Conservation (phyloP, 768 basidiomycete genomes). For the Neoboletus subvelutipes region DNA sequence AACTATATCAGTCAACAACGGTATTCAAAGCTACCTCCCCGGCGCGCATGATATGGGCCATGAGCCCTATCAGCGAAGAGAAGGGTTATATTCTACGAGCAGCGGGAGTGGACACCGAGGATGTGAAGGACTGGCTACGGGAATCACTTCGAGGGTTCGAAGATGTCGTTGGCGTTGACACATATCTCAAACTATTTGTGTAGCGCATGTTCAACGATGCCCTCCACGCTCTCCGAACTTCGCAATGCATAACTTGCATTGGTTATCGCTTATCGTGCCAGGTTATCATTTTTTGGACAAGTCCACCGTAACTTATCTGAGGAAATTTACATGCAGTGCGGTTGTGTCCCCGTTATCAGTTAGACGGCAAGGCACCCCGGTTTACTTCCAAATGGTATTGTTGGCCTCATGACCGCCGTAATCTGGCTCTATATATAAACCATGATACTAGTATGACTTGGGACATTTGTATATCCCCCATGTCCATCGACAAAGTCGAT, state of each 20-base stretch:
- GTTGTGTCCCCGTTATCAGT: background rate
- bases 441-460: background rate
- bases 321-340: too few relatives aligned
- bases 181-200: constrained; percentile 62
- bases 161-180: constrained; percentile 57
- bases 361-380: background rate
- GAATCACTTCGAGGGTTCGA: constrained; percentile 51
- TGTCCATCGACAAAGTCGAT: constrained; percentile 1
- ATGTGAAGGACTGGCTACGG: constrained; percentile 68
- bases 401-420: background rate
- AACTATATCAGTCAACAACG: constrained; percentile 50
- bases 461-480: background rate
- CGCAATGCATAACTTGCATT: too few relatives aligned
- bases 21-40: constrained; percentile 61
- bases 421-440: background rate
- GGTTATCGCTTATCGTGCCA: background rate
- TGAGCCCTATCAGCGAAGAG: constrained; percentile 55
- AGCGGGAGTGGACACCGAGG: constrained; percentile 76
- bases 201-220: constrained; percentile 22
- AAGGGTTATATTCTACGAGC: constrained; percentile 64
- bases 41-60: constrained; percentile 75
- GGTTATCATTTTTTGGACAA: background rate
- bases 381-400: background rate
- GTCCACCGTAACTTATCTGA: too few relatives aligned
- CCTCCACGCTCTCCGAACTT: too few relatives aligned